Evolutionary conservation across 371 early-diverging fungal species (phyloP).

Genomic region (Apophysomyces sp.): DNA sequence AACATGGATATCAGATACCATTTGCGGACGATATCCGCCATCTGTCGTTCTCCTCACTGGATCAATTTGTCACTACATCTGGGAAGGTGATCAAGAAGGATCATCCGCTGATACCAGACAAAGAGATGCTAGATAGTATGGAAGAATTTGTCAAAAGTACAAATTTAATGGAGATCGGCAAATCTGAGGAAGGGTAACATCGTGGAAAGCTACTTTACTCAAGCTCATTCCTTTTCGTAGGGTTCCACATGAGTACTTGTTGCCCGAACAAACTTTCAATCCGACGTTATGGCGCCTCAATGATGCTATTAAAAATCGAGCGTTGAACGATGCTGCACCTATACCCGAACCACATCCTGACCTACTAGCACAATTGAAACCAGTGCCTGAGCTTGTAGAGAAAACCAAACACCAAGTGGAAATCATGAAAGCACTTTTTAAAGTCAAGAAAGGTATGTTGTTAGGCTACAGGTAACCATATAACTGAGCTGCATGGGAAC

Average conservation of each 20-base stretch:
- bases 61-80: conserved; percentile 32
- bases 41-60: conserved; percentile 54
- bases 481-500: not conserved
- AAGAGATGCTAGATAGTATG: conserved; percentile 52
- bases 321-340: conserved; percentile 47
- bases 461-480: not conserved
- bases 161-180: not conserved
- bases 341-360: conserved; percentile 53
- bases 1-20: conserved; percentile 48
- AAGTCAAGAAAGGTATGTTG: conserved; percentile 41
- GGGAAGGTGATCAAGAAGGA: conserved; percentile 40
- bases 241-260: conserved; percentile 28
- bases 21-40: conserved; percentile 69
- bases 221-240: conserved; percentile 13
- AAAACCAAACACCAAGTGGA: conserved; percentile 30
- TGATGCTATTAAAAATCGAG: conserved; percentile 57
- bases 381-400: conserved; percentile 36
- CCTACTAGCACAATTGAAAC: conserved; percentile 39
- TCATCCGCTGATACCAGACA: conserved; percentile 42
- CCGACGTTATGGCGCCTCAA: conserved; percentile 58
- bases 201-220: not conserved
- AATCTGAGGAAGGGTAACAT: not conserved
- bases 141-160: conserved; percentile 21
- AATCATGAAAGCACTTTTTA: conserved; percentile 40
- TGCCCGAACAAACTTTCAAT: conserved; percentile 54